Conservation (phyloP, 2,329 filamentous ascomycete genomes). For the Sclerotinia sclerotiorum region DNA sequence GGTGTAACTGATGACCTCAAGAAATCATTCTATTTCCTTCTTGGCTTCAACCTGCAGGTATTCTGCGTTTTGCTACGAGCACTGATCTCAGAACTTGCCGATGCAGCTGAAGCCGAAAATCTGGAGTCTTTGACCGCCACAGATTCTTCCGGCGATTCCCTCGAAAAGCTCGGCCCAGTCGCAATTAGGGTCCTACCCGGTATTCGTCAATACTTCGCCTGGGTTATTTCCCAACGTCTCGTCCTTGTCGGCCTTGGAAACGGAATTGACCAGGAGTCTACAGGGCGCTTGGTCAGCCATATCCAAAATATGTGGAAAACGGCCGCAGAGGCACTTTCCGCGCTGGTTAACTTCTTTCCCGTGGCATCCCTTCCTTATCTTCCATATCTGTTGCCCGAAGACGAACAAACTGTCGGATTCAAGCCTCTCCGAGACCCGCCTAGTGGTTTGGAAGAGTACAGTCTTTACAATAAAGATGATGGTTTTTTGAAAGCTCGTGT, state of each 20-base stretch:
- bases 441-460: conserved; percentile 47
- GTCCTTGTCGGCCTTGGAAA: conserved; percentile 46
- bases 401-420: conserved; percentile 66
- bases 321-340: conserved; percentile 61
- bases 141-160: conserved; percentile 41
- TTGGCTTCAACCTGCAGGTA: conserved; percentile 76
- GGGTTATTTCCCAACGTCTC: conserved; percentile 58
- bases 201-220: conserved; percentile 66
- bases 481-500: conserved; percentile 47
- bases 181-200: conserved; percentile 62
- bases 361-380: conserved; percentile 55
- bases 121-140: conserved; percentile 48
- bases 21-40: conserved; percentile 61
- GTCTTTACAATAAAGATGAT: conserved; percentile 47
- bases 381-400: conserved; percentile 66
- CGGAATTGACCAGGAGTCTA: conserved; percentile 29
- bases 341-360: conserved; percentile 59
- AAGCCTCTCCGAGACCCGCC: conserved; percentile 52
- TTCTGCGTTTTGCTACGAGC: conserved; percentile 71
- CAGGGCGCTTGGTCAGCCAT: conserved; percentile 53
- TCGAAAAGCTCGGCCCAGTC: conserved; percentile 56
- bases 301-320: conserved; percentile 64
- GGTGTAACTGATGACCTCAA: conserved; percentile 24
- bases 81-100: conserved; percentile 67
- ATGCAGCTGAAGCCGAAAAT: conserved; percentile 42